Conservation (phyloP, 2,329 filamentous ascomycete species). For the Microcera coccophila region DNA sequence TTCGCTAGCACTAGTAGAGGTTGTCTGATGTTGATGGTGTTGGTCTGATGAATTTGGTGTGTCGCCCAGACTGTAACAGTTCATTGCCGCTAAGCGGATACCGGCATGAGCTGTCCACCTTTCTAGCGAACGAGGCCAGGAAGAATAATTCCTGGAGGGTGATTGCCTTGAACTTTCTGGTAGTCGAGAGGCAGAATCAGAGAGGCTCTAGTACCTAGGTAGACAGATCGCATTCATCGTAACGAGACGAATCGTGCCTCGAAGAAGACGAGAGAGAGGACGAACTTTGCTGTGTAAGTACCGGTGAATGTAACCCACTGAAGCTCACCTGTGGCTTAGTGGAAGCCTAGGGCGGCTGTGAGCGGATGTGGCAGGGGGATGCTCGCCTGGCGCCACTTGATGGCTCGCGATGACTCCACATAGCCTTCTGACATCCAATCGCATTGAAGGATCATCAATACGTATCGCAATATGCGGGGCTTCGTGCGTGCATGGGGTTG, state of each 20-base stretch:
- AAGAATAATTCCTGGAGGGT: not conserved
- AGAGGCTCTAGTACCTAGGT: too few relatives aligned
- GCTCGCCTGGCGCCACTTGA: not conserved
- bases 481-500: not conserved
- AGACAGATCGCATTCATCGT: conserved; percentile 11
- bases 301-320: not conserved
- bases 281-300: not conserved
- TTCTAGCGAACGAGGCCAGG: not conserved
- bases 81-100: too few relatives aligned
- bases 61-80: not conserved
- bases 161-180: not conserved
- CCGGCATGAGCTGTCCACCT: not conserved
- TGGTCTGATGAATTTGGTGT: not conserved
- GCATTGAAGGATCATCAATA: too few relatives aligned
- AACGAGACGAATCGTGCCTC: conserved; percentile 1
- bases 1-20: too few relatives aligned
- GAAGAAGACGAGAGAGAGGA: not conserved
- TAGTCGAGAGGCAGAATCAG: not conserved
- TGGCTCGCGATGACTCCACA: too few relatives aligned
- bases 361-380: not conserved
- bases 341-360: not conserved
- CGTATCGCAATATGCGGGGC: not conserved
- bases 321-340: not conserved
- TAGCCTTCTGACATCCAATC: too few relatives aligned
- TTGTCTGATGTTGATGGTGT: not conserved